These are phyloP conservation scores for Pseudogymnoascus verrucosus DNA, from an alignment of 2,329 filamentous ascomycete genomes.

Conservation along the genomic window DNA sequence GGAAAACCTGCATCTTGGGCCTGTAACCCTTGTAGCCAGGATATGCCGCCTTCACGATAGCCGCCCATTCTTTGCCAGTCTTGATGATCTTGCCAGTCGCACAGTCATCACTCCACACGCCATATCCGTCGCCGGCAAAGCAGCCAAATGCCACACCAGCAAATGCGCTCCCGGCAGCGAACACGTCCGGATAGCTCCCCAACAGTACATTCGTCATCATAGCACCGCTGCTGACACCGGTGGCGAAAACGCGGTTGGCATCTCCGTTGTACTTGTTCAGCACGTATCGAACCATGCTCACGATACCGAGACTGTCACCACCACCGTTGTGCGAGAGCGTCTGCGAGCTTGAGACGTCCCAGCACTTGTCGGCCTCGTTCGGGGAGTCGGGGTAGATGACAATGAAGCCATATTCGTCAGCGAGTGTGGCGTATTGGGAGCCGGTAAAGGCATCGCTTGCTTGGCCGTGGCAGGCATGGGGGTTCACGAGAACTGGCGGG, in stretches of 20 bases:
- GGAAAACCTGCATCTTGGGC: slow-evolving; percentile 32
- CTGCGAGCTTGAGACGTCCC: slow-evolving; percentile 44
- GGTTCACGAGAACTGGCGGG: slow-evolving; percentile 42
- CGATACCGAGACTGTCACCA: slow-evolving; percentile 47
- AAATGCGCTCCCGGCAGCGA: slow-evolving; percentile 37
- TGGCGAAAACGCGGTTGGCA: slow-evolving; percentile 43
- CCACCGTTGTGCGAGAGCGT: slow-evolving; percentile 49
- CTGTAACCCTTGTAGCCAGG: slow-evolving; percentile 29
- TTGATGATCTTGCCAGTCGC: slow-evolving; percentile 36
- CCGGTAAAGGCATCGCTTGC: slow-evolving; percentile 40
- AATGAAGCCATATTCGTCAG: slow-evolving; percentile 47
- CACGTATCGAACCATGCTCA: slow-evolving; percentile 51
- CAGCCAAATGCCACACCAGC: slow-evolving; percentile 39
- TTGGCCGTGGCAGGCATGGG: slow-evolving; percentile 48
- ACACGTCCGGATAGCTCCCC: slow-evolving; percentile 40
- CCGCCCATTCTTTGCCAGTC: slow-evolving; percentile 39
- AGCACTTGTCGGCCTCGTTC: slow-evolving; percentile 42
- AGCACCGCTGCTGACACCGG: slow-evolving; percentile 40
- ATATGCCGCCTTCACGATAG: slow-evolving; percentile 33
- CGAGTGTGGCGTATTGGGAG: slow-evolving; percentile 44
- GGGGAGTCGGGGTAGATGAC: slow-evolving; percentile 47
- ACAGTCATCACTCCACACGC: slow-evolving; percentile 33
- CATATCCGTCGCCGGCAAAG: slow-evolving; percentile 23
- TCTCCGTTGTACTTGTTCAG: slow-evolving; percentile 45
- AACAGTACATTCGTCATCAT: slow-evolving; percentile 46